phyloP scores from a whole-genome alignment of 495 filamentous ascomycete species.

The Elaphomyces granulatus region DNA sequence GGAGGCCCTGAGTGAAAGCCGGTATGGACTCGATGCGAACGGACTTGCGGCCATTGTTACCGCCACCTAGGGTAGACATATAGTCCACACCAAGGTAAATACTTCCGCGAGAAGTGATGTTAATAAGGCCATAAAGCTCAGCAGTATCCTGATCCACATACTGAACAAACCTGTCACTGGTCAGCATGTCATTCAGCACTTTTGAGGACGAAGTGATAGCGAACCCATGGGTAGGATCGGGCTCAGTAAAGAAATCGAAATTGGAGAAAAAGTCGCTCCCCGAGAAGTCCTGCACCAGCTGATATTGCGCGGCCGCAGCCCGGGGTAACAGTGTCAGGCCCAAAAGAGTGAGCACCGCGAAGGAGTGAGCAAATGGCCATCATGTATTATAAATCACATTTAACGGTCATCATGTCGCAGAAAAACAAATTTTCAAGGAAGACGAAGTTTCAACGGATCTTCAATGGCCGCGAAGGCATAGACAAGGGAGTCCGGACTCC shows the following conservation, averaged over 20 bases:
- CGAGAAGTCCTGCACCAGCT: constrained; percentile 31
- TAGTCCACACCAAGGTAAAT: constrained; percentile 3
- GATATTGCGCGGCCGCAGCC: no score
- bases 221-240: constrained; percentile 44
- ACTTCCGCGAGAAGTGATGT: constrained; percentile 26
- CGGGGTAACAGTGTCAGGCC: no score
- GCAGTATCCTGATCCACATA: constrained; percentile 35
- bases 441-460: no score
- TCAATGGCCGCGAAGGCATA: no score
- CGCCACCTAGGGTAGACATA: constrained; percentile 20
- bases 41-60: constrained; percentile 47
- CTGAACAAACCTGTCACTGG: constrained; percentile 30
- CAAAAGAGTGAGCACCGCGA: no score
- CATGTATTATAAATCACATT: no score
- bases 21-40: constrained; percentile 56
- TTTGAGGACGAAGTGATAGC: not conserved
- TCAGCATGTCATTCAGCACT: not conserved
- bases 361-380: no score
- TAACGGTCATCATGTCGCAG: no score
- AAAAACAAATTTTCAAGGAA: no score
- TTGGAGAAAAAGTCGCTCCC: constrained; percentile 35
- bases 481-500: no score
- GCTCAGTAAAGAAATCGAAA: constrained; percentile 33
- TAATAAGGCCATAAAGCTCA: constrained; percentile 30
- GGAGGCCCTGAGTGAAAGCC: constrained; percentile 51